Evolutionary conservation across 306 rosid species (phyloP).

Genomic region (Acacia acuminata): DNA sequence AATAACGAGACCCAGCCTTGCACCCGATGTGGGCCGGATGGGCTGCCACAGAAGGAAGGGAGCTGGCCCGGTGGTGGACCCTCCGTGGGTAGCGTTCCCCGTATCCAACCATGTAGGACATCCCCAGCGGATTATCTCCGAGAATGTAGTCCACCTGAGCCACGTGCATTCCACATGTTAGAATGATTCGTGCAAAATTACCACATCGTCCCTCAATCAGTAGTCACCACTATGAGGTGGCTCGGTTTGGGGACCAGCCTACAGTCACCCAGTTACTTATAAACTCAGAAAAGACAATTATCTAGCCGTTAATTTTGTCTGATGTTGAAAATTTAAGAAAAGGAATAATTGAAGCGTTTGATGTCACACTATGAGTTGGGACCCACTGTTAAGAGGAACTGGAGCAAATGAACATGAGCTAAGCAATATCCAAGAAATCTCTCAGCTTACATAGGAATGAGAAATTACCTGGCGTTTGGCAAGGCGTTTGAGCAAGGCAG

Average conservation of each 20-base stretch:
- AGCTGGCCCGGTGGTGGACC: slow-evolving; percentile 89
- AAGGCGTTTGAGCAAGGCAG: slow-evolving; percentile 66
- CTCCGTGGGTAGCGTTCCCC: slow-evolving; percentile 86
- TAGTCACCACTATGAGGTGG: too few species aligned
- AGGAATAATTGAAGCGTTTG: not conserved
- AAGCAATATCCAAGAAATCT: not conserved
- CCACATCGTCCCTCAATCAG: not conserved
- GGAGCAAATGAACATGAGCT: not conserved
- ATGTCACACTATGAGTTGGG: not conserved
- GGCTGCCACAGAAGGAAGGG: slow-evolving; percentile 70
- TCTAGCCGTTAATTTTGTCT: slow-evolving; percentile 64
- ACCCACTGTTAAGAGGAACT: not conserved
- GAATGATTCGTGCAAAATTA: not conserved
- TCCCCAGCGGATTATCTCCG: slow-evolving; percentile 85
- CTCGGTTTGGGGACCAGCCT: not conserved
- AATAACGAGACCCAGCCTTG: slow-evolving; percentile 75
- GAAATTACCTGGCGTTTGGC: slow-evolving; percentile 78
- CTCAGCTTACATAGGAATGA: too few species aligned
- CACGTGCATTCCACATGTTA: slow-evolving; percentile 26
- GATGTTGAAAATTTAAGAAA: not conserved
- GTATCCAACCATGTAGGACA: slow-evolving; percentile 98
- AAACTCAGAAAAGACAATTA: slow-evolving; percentile 37
- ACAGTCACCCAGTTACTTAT: not conserved
- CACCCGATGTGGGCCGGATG: slow-evolving; percentile 83
- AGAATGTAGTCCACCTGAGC: slow-evolving; percentile 89